Conservation (phyloP, 129 eudicot genomes). For the Silybum marianum region DNA sequence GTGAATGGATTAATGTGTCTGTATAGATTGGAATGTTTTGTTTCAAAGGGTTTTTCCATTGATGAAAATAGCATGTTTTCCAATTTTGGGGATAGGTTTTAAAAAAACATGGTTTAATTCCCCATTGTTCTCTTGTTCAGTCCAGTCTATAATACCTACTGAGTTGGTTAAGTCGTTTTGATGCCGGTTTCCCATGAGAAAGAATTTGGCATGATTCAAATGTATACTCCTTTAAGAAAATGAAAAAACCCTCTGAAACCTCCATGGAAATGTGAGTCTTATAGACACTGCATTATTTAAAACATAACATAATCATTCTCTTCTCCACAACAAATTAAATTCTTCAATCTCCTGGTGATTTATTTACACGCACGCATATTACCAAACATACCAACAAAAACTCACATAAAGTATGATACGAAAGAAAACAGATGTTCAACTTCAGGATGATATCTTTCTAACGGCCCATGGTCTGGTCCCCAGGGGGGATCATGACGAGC, state of each 20-base stretch:
- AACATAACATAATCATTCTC: not conserved
- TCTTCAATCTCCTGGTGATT: slow-evolving; percentile 19
- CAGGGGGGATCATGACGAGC: slow-evolving; percentile 83
- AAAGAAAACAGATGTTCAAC: slow-evolving; percentile 9
- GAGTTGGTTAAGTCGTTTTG: too few relatives aligned
- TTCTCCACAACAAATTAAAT: slow-evolving; percentile 16
- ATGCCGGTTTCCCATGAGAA: too few relatives aligned
- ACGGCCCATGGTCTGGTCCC: slow-evolving; percentile 80
- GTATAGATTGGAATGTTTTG: too few relatives aligned
- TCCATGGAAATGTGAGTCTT: not conserved
- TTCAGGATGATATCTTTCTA: slow-evolving; percentile 23
- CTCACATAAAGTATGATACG: slow-evolving; percentile 12
- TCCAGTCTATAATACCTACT: too few relatives aligned
- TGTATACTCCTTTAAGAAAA: too few relatives aligned
- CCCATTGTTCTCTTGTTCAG: too few relatives aligned
- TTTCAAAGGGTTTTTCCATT: too few relatives aligned
- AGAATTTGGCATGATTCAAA: too few relatives aligned
- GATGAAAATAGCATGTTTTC: too few relatives aligned
- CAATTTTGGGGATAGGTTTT: too few relatives aligned
- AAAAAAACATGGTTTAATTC: too few relatives aligned
- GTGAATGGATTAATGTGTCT: too few relatives aligned
- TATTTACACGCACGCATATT: slow-evolving; percentile 31
- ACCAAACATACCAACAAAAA: not conserved
- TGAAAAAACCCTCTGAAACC: not conserved
- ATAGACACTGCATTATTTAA: not conserved